phyloP scores from a whole-genome alignment of 805 yeast genomes.

The Ogataea nonfermentans region DNA sequence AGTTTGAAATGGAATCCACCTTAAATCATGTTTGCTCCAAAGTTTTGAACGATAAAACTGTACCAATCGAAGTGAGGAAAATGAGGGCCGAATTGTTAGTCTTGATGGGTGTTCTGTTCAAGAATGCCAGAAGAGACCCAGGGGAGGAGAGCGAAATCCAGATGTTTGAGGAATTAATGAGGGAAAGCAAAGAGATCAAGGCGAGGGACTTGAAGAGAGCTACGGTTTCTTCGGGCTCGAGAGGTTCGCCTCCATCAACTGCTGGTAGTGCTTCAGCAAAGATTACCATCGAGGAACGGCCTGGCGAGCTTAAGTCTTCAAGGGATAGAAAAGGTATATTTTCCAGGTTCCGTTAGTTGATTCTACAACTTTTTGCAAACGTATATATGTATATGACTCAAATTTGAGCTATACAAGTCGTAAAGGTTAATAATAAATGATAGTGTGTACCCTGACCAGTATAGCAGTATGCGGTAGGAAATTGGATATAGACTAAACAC shows the following conservation, averaged over 20 bases:
- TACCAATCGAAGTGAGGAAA: conserved; percentile 43
- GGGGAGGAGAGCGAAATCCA: conserved; percentile 75
- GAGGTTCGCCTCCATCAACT: conserved; percentile 5
- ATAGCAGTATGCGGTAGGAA: not conserved
- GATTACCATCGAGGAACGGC: conserved; percentile 1
- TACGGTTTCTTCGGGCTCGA: conserved; percentile 10
- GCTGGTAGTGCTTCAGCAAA: not conserved
- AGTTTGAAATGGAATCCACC: conserved; percentile 72
- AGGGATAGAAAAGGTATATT: conserved; percentile 13
- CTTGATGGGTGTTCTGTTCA: conserved; percentile 62
- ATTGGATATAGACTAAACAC: conserved; percentile 46
- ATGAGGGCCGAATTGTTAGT: conserved; percentile 64
- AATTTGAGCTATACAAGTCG: not conserved
- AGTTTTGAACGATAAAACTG: conserved; percentile 57
- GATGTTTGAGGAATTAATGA: conserved; percentile 61
- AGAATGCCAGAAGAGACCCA: conserved; percentile 55
- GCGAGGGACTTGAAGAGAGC: conserved; percentile 31
- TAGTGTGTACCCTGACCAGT: too few relatives aligned
- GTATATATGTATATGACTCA: not conserved
- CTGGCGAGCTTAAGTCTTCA: conserved; percentile 4
- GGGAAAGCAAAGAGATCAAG: conserved; percentile 32
- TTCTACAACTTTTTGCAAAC: not conserved
- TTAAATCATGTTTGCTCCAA: conserved; percentile 68
- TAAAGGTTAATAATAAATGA: too few relatives aligned
- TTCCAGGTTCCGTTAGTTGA: conserved; percentile 12